Conservation (phyloP, 2,329 filamentous ascomycete genomes). For the Decorospora gaudefroyi region DNA sequence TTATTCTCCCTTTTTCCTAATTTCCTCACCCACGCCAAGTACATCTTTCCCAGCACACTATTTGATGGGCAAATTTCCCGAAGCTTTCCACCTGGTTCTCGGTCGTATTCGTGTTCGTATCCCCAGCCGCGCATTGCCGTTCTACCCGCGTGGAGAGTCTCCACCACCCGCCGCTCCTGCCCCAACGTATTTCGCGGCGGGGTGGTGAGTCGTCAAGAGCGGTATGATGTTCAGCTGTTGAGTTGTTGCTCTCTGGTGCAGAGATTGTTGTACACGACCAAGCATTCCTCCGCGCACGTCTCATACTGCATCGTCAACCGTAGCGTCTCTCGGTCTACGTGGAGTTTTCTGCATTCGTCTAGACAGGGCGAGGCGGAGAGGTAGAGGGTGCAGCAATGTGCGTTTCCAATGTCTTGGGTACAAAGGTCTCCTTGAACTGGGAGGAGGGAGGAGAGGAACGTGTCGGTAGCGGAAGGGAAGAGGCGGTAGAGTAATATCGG, state of each 20-base stretch:
- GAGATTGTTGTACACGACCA: conserved; percentile 2
- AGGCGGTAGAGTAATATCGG: conserved; percentile 17
- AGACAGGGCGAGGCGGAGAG: conserved; percentile 6
- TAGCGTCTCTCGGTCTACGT: conserved; percentile 7
- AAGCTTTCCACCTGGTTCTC: no score
- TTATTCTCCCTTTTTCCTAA: no score
- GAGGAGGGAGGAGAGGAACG: not conserved
- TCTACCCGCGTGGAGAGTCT: no score
- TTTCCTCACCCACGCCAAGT: no score
- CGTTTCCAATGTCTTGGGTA: conserved; percentile 6
- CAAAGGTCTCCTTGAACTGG: not conserved
- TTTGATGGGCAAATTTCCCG: no score
- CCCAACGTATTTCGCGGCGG: no score
- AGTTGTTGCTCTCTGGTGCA: conserved; percentile 16
- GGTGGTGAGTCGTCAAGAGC: no score
- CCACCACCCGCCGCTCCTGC: no score
- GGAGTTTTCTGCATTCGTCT: conserved; percentile 6
- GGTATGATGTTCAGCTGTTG: no score
- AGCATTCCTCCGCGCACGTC: conserved; percentile 7
- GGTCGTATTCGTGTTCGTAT: no score
- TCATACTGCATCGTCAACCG: conserved; percentile 7
- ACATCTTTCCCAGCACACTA: no score
- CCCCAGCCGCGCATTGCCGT: no score
- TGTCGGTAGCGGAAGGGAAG: conserved; percentile 1
- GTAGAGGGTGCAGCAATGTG: conserved; percentile 7